A percentile compares a stretch with the other conserved stretches of the same genome.
Evolutionary conservation across 1,284 basidiomycete genomes (phyloP).

Genomic region (Malassezia dermatis): DNA sequence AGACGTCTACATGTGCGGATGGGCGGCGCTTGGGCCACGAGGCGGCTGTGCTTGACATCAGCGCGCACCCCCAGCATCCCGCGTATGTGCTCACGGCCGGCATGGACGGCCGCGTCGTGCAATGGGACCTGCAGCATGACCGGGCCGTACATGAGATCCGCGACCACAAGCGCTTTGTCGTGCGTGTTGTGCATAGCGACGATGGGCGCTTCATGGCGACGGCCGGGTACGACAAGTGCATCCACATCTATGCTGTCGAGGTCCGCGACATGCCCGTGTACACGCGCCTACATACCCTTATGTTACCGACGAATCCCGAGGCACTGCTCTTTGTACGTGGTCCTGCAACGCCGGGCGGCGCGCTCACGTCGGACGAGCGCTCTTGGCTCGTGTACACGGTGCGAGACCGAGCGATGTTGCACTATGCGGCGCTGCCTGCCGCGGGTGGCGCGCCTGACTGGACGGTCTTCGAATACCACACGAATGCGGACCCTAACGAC

Average conservation of each 20-base stretch:
- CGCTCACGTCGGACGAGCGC: background rate
- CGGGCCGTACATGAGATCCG: conserved; percentile 24
- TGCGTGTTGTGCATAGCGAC: conserved; percentile 24
- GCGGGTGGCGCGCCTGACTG: conserved; percentile 17
- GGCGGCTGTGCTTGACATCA: conserved; percentile 31
- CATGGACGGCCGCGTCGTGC: conserved; percentile 36
- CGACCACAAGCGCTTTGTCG: conserved; percentile 36
- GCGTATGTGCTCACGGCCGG: conserved; percentile 30
- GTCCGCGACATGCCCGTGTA: conserved; percentile 15
- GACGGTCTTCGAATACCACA: conserved; percentile 29
- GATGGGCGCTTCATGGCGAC: conserved; percentile 33
- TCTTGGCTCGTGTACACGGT: conserved; percentile 33
- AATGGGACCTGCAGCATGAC: conserved; percentile 31
- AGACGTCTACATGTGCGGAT: conserved; percentile 2
- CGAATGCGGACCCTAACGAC: conserved; percentile 30
- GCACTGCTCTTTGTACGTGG: conserved; percentile 32
- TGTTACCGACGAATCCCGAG: conserved; percentile 27
- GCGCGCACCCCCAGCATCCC: conserved; percentile 25
- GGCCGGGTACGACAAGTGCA: conserved; percentile 35
- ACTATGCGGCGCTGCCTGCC: conserved; percentile 32
- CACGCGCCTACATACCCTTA: background rate
- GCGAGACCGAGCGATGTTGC: conserved; percentile 27
- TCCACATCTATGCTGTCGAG: conserved; percentile 27
- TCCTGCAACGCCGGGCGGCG: conserved; percentile 15
- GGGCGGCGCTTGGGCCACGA: conserved; percentile 19